Base-by-base conservation (phyloP, 2,329 filamentous ascomycete species). In the Aureobasidium vineae region DNA sequence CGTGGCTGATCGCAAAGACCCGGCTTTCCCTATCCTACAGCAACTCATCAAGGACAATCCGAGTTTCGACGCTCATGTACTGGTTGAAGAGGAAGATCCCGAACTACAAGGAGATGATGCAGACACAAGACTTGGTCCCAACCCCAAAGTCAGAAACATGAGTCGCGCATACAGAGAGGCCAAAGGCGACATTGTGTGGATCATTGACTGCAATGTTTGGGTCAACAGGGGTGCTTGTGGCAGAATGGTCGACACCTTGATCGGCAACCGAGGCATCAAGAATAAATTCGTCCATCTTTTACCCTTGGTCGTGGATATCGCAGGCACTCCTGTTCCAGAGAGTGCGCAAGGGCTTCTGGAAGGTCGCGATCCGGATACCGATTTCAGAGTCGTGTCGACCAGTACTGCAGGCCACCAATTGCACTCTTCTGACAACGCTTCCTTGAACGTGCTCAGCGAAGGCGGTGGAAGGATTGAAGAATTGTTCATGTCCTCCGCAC, bases 111-210 rank as follows among this genome's bases (percentile, higher is more conserved):
- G 83, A 36, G 72, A 80, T 38, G 77, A 79, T 13, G 83, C 82
- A 63, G 78, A 82, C 54, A 50, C 50, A 19, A 67, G 68, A 28
- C 83, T 98, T 66, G 96, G 96, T 0, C 95, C 95, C 1, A 99
- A 99, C 74, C 95, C 95, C n/a, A 99, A 99, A 81, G 96, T 99
- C 72, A 85, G 95, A 60, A 99, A 99, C 76, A 91, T 98, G 83
- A 97, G 93, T 75, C 86, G 92, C 50, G 93, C 92, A 2, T 99
- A 97, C 75, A 83, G 92, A 33, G 93, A 98, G 74, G 91, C 92
- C 1, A 88, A 89, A 70, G 89, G 90, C 1, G 92, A 97, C 74
- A 84, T 98, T 31, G 83, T 99, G 26, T 99, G 95, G 95, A 88
- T 97, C 60, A 85, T 96, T 23, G 95, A 99, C 78, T 97, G 93